phyloP scores from a whole-genome alignment of 129 eudicot species.

The Silybum marianum region DNA sequence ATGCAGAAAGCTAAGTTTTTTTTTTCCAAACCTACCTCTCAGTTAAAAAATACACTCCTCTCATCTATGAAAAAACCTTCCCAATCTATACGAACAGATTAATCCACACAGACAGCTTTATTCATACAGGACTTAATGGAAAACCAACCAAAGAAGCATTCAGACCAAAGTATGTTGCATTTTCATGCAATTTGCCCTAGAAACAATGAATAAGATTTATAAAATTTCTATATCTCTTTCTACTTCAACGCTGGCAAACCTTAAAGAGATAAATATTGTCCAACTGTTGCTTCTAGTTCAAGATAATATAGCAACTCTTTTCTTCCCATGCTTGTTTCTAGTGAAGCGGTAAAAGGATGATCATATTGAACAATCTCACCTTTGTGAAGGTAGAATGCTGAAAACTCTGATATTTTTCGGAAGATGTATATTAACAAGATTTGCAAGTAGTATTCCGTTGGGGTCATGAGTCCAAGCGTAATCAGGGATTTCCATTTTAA shows the following conservation, averaged over 20 bases:
- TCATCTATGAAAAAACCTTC: too few species aligned
- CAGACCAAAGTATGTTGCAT: neutral
- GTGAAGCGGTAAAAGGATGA: neutral
- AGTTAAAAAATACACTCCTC: too few species aligned
- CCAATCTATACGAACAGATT: too few species aligned
- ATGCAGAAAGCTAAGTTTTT: too few species aligned
- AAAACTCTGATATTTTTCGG: slow-evolving; percentile 79
- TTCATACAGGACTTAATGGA: too few species aligned
- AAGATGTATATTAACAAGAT: slow-evolving; percentile 64
- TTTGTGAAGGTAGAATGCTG: slow-evolving; percentile 88
- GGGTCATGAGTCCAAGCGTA: slow-evolving; percentile 80
- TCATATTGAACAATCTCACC: slow-evolving; percentile 39
- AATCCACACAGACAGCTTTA: too few species aligned
- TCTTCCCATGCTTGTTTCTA: neutral
- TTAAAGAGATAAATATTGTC: slow-evolving; percentile 1
- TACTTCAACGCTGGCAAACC: slow-evolving; percentile 4
- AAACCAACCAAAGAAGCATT: neutral
- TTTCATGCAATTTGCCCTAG: neutral
- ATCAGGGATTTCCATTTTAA: slow-evolving; percentile 94
- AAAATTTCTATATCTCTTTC: neutral
- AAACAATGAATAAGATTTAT: neutral
- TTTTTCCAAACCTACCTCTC: too few species aligned
- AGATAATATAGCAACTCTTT: slow-evolving; percentile 1
- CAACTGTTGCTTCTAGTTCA: neutral
- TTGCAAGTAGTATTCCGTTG: slow-evolving; percentile 77